A percentile compares a stretch with the other conserved stretches of the same genome.
phyloP scores from a whole-genome alignment of 2,329 filamentous ascomycete genomes.

The Aureobasidium lini region DNA sequence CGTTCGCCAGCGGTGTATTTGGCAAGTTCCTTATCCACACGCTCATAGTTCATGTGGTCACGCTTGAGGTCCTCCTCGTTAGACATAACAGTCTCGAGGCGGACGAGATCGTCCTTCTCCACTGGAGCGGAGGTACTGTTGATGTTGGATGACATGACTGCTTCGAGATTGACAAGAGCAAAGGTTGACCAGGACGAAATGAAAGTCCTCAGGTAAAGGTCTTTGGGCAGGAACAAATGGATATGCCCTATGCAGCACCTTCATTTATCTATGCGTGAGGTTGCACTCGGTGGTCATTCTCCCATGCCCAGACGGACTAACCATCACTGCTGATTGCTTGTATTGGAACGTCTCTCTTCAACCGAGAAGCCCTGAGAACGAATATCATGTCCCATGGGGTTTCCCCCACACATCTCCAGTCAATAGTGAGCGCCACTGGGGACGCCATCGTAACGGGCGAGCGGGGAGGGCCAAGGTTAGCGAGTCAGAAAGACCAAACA shows the following conservation, averaged over 20 bases:
- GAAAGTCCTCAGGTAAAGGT: not conserved
- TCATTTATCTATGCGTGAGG: not conserved
- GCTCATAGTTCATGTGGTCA: conserved; percentile 49
- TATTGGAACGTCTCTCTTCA: not conserved
- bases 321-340: not conserved
- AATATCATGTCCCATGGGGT: conserved; percentile 2
- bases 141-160: conserved; percentile 2
- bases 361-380: not conserved
- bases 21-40: conserved; percentile 63
- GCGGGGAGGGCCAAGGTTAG: not conserved
- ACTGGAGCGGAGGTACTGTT: not conserved
- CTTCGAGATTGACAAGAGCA: not conserved
- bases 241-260: not conserved
- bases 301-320: conserved; percentile 10
- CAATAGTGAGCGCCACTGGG: not conserved
- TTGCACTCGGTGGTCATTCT: conserved; percentile 1
- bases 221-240: not conserved
- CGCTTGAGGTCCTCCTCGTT: conserved; percentile 36
- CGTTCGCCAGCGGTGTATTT: conserved; percentile 54
- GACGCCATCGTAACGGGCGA: not conserved
- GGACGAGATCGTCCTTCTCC: conserved; percentile 24
- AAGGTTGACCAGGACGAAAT: not conserved
- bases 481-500: not conserved
- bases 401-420: not conserved
- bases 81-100: conserved; percentile 45